Percentiles rank a stretch among this genome's conserved stretches.
These are phyloP conservation scores for Entomortierella chlamydospora DNA, from an alignment of 192 early-diverging fungal species.

Conservation along the genomic window DNA sequence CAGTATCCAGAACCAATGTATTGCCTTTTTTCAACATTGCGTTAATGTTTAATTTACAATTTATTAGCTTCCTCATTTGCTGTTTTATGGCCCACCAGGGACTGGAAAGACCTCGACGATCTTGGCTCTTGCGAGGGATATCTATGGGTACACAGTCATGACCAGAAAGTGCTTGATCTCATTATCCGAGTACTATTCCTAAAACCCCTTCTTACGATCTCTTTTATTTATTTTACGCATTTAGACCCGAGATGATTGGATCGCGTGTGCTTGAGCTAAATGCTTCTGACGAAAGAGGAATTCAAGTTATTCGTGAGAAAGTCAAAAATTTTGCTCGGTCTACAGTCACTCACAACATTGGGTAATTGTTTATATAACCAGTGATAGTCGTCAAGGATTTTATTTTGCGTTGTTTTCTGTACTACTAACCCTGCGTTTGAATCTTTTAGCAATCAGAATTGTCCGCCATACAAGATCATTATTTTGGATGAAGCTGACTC, in stretches of 20 bases:
- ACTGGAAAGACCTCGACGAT: conserved; percentile 98
- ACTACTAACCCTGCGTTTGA: no score
- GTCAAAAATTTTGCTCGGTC: conserved; percentile 93
- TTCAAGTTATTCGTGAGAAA: conserved; percentile 90
- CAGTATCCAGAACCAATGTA: neutral
- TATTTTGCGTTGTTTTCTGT: neutral
- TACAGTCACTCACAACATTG: conserved; percentile 62
- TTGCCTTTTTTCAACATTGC: neutral
- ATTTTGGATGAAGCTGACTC: conserved; percentile 98
- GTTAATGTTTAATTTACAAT: conserved; percentile 3
- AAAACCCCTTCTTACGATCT: neutral
- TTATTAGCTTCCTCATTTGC: conserved; percentile 88
- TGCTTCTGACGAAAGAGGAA: conserved; percentile 98
- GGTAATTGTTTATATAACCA: conserved; percentile 48
- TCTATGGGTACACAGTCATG: conserved; percentile 73
- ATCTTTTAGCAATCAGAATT: conserved; percentile 40
- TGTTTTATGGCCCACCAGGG: conserved; percentile 98
- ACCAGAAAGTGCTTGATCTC: neutral
- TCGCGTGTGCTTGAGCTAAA: conserved; percentile 92
- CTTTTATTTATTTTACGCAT: conserved; percentile 20
- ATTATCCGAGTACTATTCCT: neutral
- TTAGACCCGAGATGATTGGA: conserved; percentile 82
- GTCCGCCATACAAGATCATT: conserved; percentile 95
- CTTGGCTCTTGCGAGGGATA: conserved; percentile 86
- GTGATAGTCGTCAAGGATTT: neutral